Conservation (phyloP, 345 rosid genomes). For the Citrus maxima region DNA sequence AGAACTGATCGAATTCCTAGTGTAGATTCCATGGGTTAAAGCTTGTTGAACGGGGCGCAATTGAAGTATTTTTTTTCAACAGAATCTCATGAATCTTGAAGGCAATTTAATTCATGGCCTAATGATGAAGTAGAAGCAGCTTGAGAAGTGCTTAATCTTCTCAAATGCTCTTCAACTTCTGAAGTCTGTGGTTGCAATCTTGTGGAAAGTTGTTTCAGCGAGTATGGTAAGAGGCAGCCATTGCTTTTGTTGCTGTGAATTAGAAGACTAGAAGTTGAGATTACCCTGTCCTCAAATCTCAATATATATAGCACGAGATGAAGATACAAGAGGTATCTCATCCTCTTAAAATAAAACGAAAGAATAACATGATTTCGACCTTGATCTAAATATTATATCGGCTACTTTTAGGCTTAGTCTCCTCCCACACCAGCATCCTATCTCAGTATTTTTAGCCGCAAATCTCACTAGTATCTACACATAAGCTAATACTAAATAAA, state of each 20-base stretch:
- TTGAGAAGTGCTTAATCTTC: too few species aligned
- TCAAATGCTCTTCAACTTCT: slow-evolving; percentile 27
- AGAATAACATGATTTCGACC: neutral
- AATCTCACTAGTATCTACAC: too few species aligned
- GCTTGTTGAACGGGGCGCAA: slow-evolving; percentile 3
- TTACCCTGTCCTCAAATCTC: too few species aligned
- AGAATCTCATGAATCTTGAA: slow-evolving; percentile 32
- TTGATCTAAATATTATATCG: neutral
- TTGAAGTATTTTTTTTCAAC: slow-evolving; percentile 8
- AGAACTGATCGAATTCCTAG: too few species aligned
- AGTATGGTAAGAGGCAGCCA: too few species aligned
- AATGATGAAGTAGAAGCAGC: neutral
- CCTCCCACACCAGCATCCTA: too few species aligned
- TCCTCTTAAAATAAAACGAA: neutral
- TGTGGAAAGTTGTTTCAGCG: slow-evolving; percentile 35
- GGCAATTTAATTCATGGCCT: slow-evolving; percentile 12
- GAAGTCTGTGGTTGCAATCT: slow-evolving; percentile 38
- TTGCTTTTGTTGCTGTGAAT: too few species aligned
- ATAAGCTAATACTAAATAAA: too few species aligned
- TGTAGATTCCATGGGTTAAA: too few species aligned
- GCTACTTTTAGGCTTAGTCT: too few species aligned
- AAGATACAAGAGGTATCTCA: slow-evolving; percentile 16
- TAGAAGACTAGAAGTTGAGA: too few species aligned
- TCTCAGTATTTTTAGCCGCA: too few species aligned
- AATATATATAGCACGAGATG: neutral